Conservation (phyloP, 1,284 basidiomycete species). For the Naganishia albida region DNA sequence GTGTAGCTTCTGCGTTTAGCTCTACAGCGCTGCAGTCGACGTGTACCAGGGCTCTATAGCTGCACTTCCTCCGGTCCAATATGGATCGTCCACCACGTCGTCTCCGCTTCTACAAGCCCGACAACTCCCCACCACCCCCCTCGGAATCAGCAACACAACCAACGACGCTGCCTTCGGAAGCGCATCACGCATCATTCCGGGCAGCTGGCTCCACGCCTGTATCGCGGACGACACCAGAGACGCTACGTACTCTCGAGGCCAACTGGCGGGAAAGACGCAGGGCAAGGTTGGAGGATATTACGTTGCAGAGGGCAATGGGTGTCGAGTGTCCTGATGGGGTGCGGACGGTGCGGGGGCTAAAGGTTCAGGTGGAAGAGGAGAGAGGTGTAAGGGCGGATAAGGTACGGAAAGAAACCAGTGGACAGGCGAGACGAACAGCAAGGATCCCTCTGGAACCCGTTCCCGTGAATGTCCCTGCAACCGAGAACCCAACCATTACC, state of each 20-base stretch:
- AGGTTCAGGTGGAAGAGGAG: not conserved
- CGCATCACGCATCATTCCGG: not conserved
- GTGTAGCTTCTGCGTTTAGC: too few species aligned
- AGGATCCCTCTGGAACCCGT: not conserved
- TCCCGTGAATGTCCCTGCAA: too few species aligned
- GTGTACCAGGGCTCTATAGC: too few species aligned
- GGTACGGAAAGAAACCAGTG: not conserved
- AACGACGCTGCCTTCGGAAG: not conserved
- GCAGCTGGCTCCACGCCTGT: not conserved
- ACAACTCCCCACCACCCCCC: not conserved
- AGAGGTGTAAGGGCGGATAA: not conserved
- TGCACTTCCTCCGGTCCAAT: too few species aligned
- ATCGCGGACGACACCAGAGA: constrained; percentile 15
- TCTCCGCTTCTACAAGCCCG: constrained; percentile 22
- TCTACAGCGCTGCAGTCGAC: too few species aligned
- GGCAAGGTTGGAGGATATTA: constrained; percentile 26
- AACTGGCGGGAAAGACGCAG: constrained; percentile 25
- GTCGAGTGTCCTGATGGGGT: not conserved
- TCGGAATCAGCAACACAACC: not conserved
- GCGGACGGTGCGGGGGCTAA: not conserved
- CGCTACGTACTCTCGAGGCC: constrained; percentile 10
- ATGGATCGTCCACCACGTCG: constrained; percentile 8
- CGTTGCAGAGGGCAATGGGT: constrained; percentile 20
- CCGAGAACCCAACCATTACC: too few species aligned
- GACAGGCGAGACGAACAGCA: not conserved